phyloP scores from a whole-genome alignment of 1,139 yeast species.

The Protomyces gravidus region DNA sequence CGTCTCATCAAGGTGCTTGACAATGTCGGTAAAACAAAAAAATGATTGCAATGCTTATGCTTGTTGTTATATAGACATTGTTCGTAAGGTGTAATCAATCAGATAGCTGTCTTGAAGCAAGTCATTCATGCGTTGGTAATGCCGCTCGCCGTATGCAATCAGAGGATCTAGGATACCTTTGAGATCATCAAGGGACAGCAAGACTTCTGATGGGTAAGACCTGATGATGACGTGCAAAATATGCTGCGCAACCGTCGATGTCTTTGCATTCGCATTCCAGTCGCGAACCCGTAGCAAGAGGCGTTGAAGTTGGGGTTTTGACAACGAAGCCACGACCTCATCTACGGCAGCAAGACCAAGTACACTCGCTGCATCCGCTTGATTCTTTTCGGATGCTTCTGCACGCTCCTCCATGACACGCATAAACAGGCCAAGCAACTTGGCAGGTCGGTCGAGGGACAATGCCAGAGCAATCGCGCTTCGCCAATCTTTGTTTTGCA shows the following conservation, averaged over 20 bases:
- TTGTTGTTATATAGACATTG: slow-evolving; percentile 45
- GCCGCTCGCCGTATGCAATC: slow-evolving; percentile 84
- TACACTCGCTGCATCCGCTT: slow-evolving; percentile 49
- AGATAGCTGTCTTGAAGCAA: slow-evolving; percentile 79
- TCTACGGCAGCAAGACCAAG: slow-evolving; percentile 66
- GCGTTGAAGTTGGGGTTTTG: slow-evolving; percentile 54
- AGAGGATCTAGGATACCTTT: slow-evolving; percentile 66
- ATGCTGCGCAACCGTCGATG: slow-evolving; percentile 74
- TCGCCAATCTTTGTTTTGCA: slow-evolving; percentile 71
- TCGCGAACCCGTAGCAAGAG: slow-evolving; percentile 75
- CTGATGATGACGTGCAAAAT: slow-evolving; percentile 61
- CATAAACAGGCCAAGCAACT: slow-evolving; percentile 65
- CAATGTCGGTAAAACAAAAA: slow-evolving; percentile 5
- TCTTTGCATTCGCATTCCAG: slow-evolving; percentile 89
- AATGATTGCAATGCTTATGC: background rate
- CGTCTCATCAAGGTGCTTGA: slow-evolving; percentile 13
- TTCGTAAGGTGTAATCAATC: slow-evolving; percentile 76
- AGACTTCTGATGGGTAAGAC: slow-evolving; percentile 51
- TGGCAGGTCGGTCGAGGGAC: slow-evolving; percentile 80
- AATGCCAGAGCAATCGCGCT: slow-evolving; percentile 83
- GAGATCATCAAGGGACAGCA: slow-evolving; percentile 64
- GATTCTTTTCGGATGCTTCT: slow-evolving; percentile 31
- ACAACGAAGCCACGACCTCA: slow-evolving; percentile 55
- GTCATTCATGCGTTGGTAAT: slow-evolving; percentile 67
- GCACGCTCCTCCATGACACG: slow-evolving; percentile 45